Base-by-base conservation (phyloP, 2,329 filamentous ascomycete genomes). In the Penicillium sp. region DNA sequence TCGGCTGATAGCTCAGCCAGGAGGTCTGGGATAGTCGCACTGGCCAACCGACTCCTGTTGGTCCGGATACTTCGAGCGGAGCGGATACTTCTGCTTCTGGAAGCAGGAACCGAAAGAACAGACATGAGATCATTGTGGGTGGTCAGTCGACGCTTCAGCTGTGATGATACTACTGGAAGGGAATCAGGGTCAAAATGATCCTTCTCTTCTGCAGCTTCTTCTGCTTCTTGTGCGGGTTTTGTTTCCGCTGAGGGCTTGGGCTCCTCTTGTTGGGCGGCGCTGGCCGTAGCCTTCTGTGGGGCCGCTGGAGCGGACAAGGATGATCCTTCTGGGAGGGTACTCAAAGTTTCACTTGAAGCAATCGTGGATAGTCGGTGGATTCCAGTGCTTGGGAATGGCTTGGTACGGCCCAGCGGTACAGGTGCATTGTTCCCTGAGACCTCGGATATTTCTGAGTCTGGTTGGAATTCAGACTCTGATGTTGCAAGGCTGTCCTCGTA, bases 111-210 rank as follows among this genome's bases (percentile, higher is more conserved):
- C 26, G 93, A 98, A 9, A 99, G 80, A 3, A 96, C 92, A 0
- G 95, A 98, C 39, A 99, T 91, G 25, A 99, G 81, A 73, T 99
- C 95, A 16, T 92, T 92, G 75, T 98, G 93, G 58, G 91, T 96
- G 4, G 93, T 96, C 39, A 96, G 82, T 58, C 90, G 86, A 61
- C 91, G 85, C 72, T 89, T 91, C 33, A 91, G 78, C 26, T 74
- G 74, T 21, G 67, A 72, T 13, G 71, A 44, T 80, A 82, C 65
- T 80, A 79, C 72, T 68, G 77, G 71, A 73, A 72, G 71, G 62
- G 72, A 75, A 71, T 75, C 59, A 42, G 74, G 67, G 62, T 80
- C 72, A 51, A 79, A 73, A 65, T 82, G 68, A 71, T 80, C 75
- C 71, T 78, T 49, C 43, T 62, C 65, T 51, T 77, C 70, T 8